Conservation (phyloP, 495 filamentous ascomycete species). For the Cercophora newfieldiana region DNA sequence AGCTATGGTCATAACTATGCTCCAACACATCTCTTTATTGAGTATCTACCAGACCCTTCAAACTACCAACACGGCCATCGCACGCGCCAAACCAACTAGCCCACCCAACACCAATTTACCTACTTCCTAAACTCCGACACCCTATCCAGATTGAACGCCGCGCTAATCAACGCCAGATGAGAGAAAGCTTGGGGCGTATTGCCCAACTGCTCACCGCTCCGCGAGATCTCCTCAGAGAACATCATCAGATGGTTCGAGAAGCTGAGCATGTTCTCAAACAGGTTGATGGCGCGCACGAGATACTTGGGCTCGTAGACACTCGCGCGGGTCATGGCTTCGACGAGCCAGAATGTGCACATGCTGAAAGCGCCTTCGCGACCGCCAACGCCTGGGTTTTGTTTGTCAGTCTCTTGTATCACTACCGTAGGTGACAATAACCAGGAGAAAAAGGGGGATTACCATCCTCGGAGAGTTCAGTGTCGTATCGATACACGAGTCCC, state of each 20-base stretch:
- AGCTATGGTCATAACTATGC: too few relatives aligned
- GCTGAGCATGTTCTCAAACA: constrained; percentile 72
- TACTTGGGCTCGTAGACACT: constrained; percentile 65
- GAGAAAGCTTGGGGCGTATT: constrained; percentile 76
- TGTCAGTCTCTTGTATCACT: background rate
- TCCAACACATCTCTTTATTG: too few relatives aligned
- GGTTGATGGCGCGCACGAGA: constrained; percentile 59
- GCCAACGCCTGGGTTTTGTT: constrained; percentile 56
- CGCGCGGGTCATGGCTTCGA: constrained; percentile 71
- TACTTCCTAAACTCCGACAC: constrained; percentile 36
- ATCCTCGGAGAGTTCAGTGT: constrained; percentile 63
- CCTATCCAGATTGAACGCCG: constrained; percentile 69
- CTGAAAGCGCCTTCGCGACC: constrained; percentile 73
- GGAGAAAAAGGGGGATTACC: constrained; percentile 48
- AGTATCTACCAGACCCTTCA: too few relatives aligned
- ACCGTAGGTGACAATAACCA: background rate
- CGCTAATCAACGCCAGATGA: constrained; percentile 69
- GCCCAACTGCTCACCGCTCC: constrained; percentile 67
- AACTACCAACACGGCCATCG: too few relatives aligned
- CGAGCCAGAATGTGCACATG: constrained; percentile 79
- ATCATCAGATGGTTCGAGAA: constrained; percentile 73
- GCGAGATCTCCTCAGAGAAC: constrained; percentile 74
- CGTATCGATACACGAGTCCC: constrained; percentile 70
- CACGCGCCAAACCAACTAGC: too few relatives aligned
- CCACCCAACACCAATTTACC: background rate